These are phyloP conservation scores for Myxozyma neglecta DNA, from an alignment of 805 yeast genomes.

Conservation along the genomic window DNA sequence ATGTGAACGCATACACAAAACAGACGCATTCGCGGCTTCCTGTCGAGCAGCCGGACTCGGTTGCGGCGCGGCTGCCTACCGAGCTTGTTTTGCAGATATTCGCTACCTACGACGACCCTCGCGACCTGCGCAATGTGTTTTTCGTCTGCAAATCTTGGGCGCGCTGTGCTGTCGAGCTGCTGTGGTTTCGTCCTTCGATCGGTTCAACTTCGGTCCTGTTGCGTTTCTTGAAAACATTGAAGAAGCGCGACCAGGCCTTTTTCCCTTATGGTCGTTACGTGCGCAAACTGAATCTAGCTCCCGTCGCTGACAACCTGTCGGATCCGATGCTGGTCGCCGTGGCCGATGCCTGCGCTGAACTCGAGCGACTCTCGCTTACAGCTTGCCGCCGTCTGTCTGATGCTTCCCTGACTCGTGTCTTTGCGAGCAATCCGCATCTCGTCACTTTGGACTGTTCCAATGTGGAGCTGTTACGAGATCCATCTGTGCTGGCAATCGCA, in stretches of 20 bases:
- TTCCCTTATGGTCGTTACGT: slow-evolving; percentile 59
- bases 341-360: slow-evolving; percentile 60
- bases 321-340: slow-evolving; percentile 63
- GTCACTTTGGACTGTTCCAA: slow-evolving; percentile 89
- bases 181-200: slow-evolving; percentile 86
- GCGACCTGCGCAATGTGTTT: slow-evolving; percentile 37
- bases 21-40: neutral
- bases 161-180: slow-evolving; percentile 67
- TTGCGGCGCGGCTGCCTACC: slow-evolving; percentile 21
- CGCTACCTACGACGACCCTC: slow-evolving; percentile 16
- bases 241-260: slow-evolving; percentile 52
- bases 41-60: neutral
- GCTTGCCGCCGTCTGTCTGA: slow-evolving; percentile 69
- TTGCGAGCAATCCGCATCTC: slow-evolving; percentile 64
- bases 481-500: slow-evolving; percentile 67
- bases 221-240: slow-evolving; percentile 59
- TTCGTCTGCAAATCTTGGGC: slow-evolving; percentile 83
- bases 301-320: slow-evolving; percentile 65
- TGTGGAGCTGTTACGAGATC: slow-evolving; percentile 66
- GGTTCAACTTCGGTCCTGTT: slow-evolving; percentile 51
- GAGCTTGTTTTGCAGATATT: slow-evolving; percentile 21
- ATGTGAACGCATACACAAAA: neutral
- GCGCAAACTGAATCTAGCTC: slow-evolving; percentile 75
- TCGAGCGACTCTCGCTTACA: slow-evolving; percentile 84
- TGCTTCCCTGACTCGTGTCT: slow-evolving; percentile 58